phyloP scores from a whole-genome alignment of 106 monocot species.

The Amphibolis antarctica region DNA sequence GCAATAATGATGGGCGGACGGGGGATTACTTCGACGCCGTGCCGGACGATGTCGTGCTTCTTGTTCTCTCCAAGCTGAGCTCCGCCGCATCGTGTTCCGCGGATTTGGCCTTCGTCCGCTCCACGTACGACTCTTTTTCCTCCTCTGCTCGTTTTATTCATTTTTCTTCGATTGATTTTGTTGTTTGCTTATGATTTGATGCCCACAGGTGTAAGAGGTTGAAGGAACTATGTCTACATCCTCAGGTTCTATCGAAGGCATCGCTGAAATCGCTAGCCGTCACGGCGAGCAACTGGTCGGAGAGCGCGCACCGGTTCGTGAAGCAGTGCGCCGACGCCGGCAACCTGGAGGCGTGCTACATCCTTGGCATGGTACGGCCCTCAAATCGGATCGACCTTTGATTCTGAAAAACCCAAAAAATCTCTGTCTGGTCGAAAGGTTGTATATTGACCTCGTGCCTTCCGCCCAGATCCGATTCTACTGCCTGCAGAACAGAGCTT shows the following conservation, averaged over 20 bases:
- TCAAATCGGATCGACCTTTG: too few relatives aligned
- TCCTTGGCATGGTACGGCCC: slow-evolving; percentile 45
- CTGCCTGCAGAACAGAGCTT: slow-evolving; percentile 30
- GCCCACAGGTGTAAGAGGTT: slow-evolving; percentile 46
- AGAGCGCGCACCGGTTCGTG: slow-evolving; percentile 39
- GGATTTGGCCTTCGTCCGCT: not conserved
- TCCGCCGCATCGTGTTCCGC: slow-evolving; percentile 32
- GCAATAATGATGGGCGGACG: not conserved
- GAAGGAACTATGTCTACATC: slow-evolving; percentile 15
- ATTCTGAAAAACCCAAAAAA: too few relatives aligned
- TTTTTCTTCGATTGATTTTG: not conserved
- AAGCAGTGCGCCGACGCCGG: slow-evolving; percentile 45
- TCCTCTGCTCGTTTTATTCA: not conserved
- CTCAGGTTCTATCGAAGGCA: slow-evolving; percentile 32
- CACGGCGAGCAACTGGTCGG: slow-evolving; percentile 40
- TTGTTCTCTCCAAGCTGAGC: slow-evolving; percentile 36
- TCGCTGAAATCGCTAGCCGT: slow-evolving; percentile 29
- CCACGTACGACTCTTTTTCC: not conserved
- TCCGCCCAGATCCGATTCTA: slow-evolving; percentile 63
- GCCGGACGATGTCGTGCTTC: slow-evolving; percentile 54
- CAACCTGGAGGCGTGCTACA: slow-evolving; percentile 46
- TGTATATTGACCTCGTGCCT: too few relatives aligned
- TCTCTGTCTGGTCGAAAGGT: too few relatives aligned
- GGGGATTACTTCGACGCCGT: slow-evolving; percentile 34
- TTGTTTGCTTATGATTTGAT: not conserved